These are phyloP conservation scores for Microbotryomycetes sp. DNA, from an alignment of 1,284 basidiomycete genomes.

Conservation along the genomic window DNA sequence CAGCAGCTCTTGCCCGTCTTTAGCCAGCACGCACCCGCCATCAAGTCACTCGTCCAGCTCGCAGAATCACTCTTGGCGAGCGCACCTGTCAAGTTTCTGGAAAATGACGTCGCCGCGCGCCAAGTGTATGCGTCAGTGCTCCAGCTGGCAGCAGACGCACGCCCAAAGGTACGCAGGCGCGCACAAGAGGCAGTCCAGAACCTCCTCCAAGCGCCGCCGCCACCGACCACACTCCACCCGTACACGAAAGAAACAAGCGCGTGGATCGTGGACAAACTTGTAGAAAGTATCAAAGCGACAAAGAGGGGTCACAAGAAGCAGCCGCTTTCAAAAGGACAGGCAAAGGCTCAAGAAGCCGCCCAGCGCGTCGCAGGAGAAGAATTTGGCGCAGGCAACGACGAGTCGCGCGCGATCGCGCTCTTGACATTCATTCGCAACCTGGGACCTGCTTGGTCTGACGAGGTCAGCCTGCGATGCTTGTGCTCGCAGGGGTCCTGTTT, in stretches of 20 bases:
- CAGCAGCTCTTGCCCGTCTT: conserved; percentile 41
- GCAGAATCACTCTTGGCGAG: conserved; percentile 60
- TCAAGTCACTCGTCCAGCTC: conserved; percentile 64
- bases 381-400: conserved; percentile 44
- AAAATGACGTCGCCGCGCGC: conserved; percentile 58
- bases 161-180: conserved; percentile 88
- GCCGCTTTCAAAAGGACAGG: conserved; percentile 6
- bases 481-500: neutral
- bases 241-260: conserved; percentile 71
- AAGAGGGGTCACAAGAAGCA: conserved; percentile 56
- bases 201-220: conserved; percentile 63
- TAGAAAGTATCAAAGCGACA: conserved; percentile 57
- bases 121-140: conserved; percentile 71
- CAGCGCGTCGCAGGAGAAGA: conserved; percentile 41
- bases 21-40: conserved; percentile 46
- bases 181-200: conserved; percentile 79
- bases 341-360: conserved; percentile 44
- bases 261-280: conserved; percentile 64
- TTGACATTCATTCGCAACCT: conserved; percentile 59
- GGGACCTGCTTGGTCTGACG: conserved; percentile 58
- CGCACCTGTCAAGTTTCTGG: conserved; percentile 61
- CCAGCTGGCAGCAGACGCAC: conserved; percentile 71
- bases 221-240: conserved; percentile 70
- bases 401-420: conserved; percentile 71
- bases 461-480: conserved; percentile 41